phyloP scores from a whole-genome alignment of 805 yeast genomes.

The Saccharomycopsis synnaedendra region DNA sequence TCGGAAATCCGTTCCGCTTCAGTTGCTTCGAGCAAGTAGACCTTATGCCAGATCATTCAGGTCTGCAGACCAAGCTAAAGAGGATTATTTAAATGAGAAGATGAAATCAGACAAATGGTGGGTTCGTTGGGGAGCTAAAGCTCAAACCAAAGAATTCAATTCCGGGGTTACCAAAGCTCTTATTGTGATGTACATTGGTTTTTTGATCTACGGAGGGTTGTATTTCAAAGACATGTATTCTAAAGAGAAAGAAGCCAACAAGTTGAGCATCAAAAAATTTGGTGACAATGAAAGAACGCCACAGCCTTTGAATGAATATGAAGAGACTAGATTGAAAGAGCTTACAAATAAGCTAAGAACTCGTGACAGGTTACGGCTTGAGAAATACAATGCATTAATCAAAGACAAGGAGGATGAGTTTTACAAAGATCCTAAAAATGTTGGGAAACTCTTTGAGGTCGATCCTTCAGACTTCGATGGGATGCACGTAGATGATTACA shows the following conservation, averaged over 20 bases:
- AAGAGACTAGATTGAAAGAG: conserved; percentile 49
- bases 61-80: conserved; percentile 8
- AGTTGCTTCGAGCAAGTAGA: no score
- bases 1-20: no score
- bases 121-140: conserved; percentile 41
- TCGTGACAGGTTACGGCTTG: conserved; percentile 48
- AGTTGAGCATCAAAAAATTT: conserved; percentile 28
- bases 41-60: neutral
- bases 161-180: conserved; percentile 54
- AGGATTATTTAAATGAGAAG: conserved; percentile 4
- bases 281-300: conserved; percentile 22
- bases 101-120: conserved; percentile 24
- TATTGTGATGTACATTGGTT: conserved; percentile 44
- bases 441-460: conserved; percentile 21
- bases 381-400: conserved; percentile 45
- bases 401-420: conserved; percentile 22
- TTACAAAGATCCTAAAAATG: conserved; percentile 19
- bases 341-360: conserved; percentile 50
- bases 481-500: conserved; percentile 15
- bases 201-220: conserved; percentile 46
- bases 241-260: conserved; percentile 48
- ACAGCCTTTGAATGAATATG: conserved; percentile 45
- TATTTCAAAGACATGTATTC: conserved; percentile 56
- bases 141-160: conserved; percentile 45
- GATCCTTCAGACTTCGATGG: conserved; percentile 9